These are phyloP conservation scores for Tolypocladium amazonense DNA, from an alignment of 2,329 filamentous ascomycete species.

Conservation along the genomic window DNA sequence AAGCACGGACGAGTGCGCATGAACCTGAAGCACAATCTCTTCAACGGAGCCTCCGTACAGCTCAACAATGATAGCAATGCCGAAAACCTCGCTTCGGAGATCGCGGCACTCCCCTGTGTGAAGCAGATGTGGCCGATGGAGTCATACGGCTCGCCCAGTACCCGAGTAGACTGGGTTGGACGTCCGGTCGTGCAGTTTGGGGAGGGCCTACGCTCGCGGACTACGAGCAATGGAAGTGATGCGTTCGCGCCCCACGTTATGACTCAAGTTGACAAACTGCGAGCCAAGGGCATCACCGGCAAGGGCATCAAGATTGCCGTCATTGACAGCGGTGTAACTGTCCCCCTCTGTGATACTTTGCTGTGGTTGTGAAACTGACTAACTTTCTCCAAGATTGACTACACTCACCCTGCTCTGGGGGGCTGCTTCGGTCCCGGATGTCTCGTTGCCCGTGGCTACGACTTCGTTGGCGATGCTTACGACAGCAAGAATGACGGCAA, in stretches of 20 bases:
- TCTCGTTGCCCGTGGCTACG: constrained; percentile 14
- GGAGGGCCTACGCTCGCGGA: no score
- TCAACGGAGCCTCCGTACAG: constrained; percentile 43
- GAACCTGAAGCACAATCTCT: constrained; percentile 38
- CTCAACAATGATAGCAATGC: constrained; percentile 34
- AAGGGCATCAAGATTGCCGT: constrained; percentile 42
- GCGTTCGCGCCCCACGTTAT: constrained; percentile 38
- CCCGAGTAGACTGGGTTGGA: no score
- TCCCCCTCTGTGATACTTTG: neutral
- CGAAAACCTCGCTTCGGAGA: constrained; percentile 28
- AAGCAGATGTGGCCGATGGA: constrained; percentile 38
- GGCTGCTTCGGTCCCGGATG: constrained; percentile 46
- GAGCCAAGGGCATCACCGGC: constrained; percentile 36
- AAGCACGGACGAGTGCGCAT: constrained; percentile 28
- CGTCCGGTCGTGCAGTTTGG: no score
- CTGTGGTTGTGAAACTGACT: no score
- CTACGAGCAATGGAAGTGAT: constrained; percentile 16
- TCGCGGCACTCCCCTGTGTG: constrained; percentile 31
- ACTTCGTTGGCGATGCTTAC: constrained; percentile 12
- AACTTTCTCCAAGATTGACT: constrained; percentile 34
- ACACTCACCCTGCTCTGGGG: constrained; percentile 47
- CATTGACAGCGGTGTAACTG: constrained; percentile 37
- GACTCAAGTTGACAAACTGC: constrained; percentile 45
- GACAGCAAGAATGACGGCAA: constrained; percentile 8
- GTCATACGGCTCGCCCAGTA: constrained; percentile 5